Evolutionary conservation across 306 rosid genomes (phyloP).

Genomic region (Cicer bijugum): DNA sequence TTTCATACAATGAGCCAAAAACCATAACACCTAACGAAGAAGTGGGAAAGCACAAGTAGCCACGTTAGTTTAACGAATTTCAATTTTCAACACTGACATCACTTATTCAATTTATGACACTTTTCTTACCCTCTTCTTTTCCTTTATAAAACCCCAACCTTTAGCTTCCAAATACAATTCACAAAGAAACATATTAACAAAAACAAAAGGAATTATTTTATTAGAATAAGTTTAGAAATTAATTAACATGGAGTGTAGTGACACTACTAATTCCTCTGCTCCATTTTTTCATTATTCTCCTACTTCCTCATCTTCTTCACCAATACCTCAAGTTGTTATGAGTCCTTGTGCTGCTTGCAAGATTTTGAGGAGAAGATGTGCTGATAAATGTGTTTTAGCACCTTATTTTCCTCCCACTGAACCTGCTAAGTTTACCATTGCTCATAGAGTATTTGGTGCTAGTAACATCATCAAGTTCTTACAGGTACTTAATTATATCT

Average conservation of each 20-base stretch:
- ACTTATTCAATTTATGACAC: constrained; percentile 41
- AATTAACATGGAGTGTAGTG: constrained; percentile 57
- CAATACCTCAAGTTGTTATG: constrained; percentile 46
- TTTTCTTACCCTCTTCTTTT: neutral
- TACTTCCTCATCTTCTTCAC: constrained; percentile 44
- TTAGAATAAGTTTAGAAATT: neutral
- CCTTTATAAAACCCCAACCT: constrained; percentile 46
- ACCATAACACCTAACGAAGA: constrained; percentile 57
- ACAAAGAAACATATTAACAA: constrained; percentile 10
- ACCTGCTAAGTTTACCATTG: constrained; percentile 89
- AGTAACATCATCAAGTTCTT: constrained; percentile 91
- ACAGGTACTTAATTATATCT: constrained; percentile 58
- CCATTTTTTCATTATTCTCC: constrained; percentile 52
- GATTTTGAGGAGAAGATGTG: constrained; percentile 83
- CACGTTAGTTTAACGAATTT: constrained; percentile 44
- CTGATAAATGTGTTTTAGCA: constrained; percentile 82
- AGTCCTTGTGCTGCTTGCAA: constrained; percentile 97
- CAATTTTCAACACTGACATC: constrained; percentile 51
- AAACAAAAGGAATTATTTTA: constrained; percentile 8
- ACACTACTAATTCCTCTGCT: constrained; percentile 43
- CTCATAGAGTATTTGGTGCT: constrained; percentile 95
- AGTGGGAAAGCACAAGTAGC: constrained; percentile 49
- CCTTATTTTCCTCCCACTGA: constrained; percentile 96
- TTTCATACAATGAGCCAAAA: constrained; percentile 55
- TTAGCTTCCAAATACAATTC: neutral